phyloP scores from a whole-genome alignment of 1,284 basidiomycete species.

The Pterulicium gracile region DNA sequence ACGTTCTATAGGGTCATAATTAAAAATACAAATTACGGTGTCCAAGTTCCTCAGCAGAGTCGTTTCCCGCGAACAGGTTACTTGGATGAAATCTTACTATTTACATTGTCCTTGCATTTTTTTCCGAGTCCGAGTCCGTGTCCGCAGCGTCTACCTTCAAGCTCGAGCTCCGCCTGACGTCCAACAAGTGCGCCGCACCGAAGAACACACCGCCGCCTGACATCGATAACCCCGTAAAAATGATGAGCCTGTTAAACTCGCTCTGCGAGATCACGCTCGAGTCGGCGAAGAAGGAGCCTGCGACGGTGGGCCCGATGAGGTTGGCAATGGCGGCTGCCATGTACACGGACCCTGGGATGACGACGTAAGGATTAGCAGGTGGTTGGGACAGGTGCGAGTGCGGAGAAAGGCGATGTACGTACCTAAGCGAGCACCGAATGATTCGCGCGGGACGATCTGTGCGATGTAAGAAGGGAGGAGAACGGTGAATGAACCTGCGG shows the following conservation, averaged over 20 bases:
- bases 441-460: conserved; percentile 16
- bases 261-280: conserved; percentile 10
- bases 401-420: conserved; percentile 2
- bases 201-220: not conserved
- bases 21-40: no score
- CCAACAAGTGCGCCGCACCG: not conserved
- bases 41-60: no score
- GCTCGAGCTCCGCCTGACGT: no score
- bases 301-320: conserved; percentile 20
- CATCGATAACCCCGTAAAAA: conserved; percentile 18
- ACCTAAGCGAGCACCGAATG: conserved; percentile 20
- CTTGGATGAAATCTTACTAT: no score
- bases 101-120: no score
- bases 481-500: conserved; percentile 17
- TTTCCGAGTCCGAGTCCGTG: no score
- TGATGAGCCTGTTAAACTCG: conserved; percentile 20
- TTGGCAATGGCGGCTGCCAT: conserved; percentile 17
- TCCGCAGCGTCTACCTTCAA: no score
- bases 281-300: conserved; percentile 20
- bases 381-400: not conserved
- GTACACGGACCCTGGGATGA: conserved; percentile 18
- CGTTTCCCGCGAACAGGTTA: no score
- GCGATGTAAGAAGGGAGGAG: conserved; percentile 19
- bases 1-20: no score
- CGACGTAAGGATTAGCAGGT: no score